These are phyloP conservation scores for Mycocentrospora acerina DNA, from an alignment of 2,329 filamentous ascomycete genomes.

Conservation along the genomic window DNA sequence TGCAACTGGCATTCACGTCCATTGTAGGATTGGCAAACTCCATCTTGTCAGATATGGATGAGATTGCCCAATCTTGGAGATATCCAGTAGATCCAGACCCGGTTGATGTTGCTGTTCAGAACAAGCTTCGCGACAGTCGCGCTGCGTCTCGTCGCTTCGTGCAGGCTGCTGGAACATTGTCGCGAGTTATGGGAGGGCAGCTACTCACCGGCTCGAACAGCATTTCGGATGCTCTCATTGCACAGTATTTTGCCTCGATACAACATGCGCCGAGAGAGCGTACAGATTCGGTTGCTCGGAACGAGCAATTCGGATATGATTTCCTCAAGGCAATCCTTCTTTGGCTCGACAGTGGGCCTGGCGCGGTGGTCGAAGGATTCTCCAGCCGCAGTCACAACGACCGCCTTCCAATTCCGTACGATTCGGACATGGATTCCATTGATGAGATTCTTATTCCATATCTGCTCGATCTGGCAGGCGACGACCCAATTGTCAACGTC, in stretches of 20 bases:
- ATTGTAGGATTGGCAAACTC: slow-evolving; percentile 43
- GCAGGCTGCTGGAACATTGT: slow-evolving; percentile 61
- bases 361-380: slow-evolving; percentile 59
- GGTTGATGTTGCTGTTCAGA: slow-evolving; percentile 57
- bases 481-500: slow-evolving; percentile 55
- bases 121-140: slow-evolving; percentile 57
- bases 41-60: slow-evolving; percentile 58
- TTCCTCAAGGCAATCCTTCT: slow-evolving; percentile 64
- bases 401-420: slow-evolving; percentile 56
- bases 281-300: slow-evolving; percentile 22
- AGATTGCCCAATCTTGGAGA: slow-evolving; percentile 57
- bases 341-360: slow-evolving; percentile 62
- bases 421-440: slow-evolving; percentile 55
- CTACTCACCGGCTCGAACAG: slow-evolving; percentile 47
- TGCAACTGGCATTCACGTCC: slow-evolving; percentile 47
- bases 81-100: slow-evolving; percentile 60
- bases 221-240: slow-evolving; percentile 34
- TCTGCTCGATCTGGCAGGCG: slow-evolving; percentile 55
- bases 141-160: slow-evolving; percentile 61
- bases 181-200: slow-evolving; percentile 57
- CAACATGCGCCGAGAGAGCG: slow-evolving; percentile 46
- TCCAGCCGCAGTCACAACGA: slow-evolving; percentile 47
- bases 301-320: slow-evolving; percentile 63
- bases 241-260: slow-evolving; percentile 53
- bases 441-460: slow-evolving; percentile 62